Base-by-base conservation (phyloP, 108 stramenopile genomes). In the Asterionellopsis glacialis region DNA sequence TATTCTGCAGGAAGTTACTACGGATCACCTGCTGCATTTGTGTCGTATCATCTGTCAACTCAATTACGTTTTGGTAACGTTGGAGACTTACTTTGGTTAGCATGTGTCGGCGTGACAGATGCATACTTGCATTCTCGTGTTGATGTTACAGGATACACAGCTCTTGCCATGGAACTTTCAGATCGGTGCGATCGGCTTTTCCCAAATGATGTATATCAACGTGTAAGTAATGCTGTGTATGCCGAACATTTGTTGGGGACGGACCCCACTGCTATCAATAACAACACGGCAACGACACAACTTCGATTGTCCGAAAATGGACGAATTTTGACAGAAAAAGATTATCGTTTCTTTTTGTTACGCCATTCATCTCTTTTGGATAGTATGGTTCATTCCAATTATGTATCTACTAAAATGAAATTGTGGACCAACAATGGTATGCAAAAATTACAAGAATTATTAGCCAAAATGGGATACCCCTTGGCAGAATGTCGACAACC, bases 401-500 rank as follows among this genome's bases (percentile, higher is more conserved):
- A 75, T 56, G 67, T 94, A 16, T 71, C 79, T 26, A 82, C 83
- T 16, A 82, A 74, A 54, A 39, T 90, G 61, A 81, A 85, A 65
- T 55, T 90, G 16, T 86, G 77, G 70, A 88, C 69, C 38, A 62
- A 69, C 23, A 57, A 61, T 23, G 93, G 93, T 22, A 71, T 71
- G 65, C 73, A 74, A 42, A 59, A 67, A 45, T 58, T 89, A 48
- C 80, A 83, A 70, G 88, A 94, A 61, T 53, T 90, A 70, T 57
- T 94, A 62, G 93, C 93, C n/a, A 88, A 83, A 60, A 89, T 94
- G 93, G 93, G 93, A 18, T 84, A 75, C 66, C 87, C 93, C 0
- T 54, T 94, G 43, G 76, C 82, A 23, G 76, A 83, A 59, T 90
- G 88, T 67, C 67, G 76, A 40, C 93, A 94, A 57, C 87, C 87